phyloP scores from a whole-genome alignment of 2,329 filamentous ascomycete species.

The Verticillium nubilum region DNA sequence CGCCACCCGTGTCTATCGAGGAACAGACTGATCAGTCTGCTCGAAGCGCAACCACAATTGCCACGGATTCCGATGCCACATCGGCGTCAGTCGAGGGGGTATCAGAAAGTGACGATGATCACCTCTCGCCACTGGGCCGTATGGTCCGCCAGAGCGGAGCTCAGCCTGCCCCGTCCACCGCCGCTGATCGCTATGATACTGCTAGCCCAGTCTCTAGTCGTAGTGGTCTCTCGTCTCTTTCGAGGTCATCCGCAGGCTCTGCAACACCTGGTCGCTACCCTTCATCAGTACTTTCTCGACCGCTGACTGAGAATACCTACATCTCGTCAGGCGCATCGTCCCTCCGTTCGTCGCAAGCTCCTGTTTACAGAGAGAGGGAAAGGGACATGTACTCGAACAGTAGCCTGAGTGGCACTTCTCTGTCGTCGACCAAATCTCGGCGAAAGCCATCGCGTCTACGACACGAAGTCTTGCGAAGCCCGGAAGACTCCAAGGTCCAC shows the following conservation, averaged over 20 bases:
- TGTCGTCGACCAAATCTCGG: slow-evolving; percentile 41
- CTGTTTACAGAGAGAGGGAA: slow-evolving; percentile 19
- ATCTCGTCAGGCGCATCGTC: slow-evolving; percentile 61
- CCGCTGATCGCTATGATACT: slow-evolving; percentile 54
- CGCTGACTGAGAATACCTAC: slow-evolving; percentile 58
- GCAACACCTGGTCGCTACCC: slow-evolving; percentile 44
- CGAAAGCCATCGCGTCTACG: slow-evolving; percentile 62
- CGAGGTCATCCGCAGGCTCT: slow-evolving; percentile 49
- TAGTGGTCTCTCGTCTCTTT: slow-evolving; percentile 55
- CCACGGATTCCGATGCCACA: slow-evolving; percentile 47
- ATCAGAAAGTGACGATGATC: slow-evolving; percentile 74
- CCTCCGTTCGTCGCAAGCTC: slow-evolving; percentile 30
- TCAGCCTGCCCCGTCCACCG: slow-evolving; percentile 52
- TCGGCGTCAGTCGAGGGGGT: slow-evolving; percentile 52
- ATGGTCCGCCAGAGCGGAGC: slow-evolving; percentile 65
- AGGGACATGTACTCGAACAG: slow-evolving; percentile 53
- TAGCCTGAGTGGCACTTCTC: slow-evolving; percentile 42
- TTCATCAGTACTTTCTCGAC: slow-evolving; percentile 46
- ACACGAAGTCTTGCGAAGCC: slow-evolving; percentile 74
- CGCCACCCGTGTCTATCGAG: slow-evolving; percentile 75
- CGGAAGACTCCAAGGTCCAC: slow-evolving; percentile 45
- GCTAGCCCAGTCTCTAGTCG: slow-evolving; percentile 61
- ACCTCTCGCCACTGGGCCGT: slow-evolving; percentile 69
- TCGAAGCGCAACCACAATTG: slow-evolving; percentile 39
- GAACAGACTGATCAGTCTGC: slow-evolving; percentile 54